phyloP scores from a whole-genome alignment of 345 rosid genomes.

The Diplotaxis tenuifolia region DNA sequence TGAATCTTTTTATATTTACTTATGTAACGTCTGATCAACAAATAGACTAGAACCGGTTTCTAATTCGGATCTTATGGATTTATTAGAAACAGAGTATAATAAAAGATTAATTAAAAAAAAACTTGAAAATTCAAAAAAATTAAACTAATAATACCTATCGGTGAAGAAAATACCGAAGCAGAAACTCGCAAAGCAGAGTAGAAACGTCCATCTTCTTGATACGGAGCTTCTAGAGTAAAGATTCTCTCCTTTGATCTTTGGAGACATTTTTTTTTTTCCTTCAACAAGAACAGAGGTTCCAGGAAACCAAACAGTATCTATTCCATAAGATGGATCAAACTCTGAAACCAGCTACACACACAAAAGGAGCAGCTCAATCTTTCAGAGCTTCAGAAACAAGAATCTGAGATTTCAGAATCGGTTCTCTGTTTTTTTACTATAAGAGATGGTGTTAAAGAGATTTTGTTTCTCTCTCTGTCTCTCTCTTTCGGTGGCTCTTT shows the following conservation, averaged over 20 bases:
- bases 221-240: conserved; percentile 42
- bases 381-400: conserved; percentile 10
- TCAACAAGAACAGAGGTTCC: not conserved
- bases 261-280: conserved; percentile 43
- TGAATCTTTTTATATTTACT: no score
- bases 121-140: not conserved
- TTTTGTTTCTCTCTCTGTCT: not conserved
- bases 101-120: not conserved
- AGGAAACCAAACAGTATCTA: conserved; percentile 4
- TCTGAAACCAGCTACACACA: not conserved
- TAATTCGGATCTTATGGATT: not conserved
- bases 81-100: not conserved
- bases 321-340: not conserved
- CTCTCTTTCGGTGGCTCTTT: conserved; percentile 6
- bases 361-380: conserved; percentile 10
- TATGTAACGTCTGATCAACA: not conserved
- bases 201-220: conserved; percentile 68
- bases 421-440: not conserved
- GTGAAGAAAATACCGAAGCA: conserved; percentile 85
- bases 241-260: conserved; percentile 69
- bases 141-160: conserved; percentile 31
- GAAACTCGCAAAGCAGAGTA: conserved; percentile 76
- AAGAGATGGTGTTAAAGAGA: not conserved
- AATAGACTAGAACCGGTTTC: not conserved
- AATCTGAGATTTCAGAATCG: conserved; percentile 13